phyloP scores from a whole-genome alignment of 306 rosid genomes.

The Castanea sativa region DNA sequence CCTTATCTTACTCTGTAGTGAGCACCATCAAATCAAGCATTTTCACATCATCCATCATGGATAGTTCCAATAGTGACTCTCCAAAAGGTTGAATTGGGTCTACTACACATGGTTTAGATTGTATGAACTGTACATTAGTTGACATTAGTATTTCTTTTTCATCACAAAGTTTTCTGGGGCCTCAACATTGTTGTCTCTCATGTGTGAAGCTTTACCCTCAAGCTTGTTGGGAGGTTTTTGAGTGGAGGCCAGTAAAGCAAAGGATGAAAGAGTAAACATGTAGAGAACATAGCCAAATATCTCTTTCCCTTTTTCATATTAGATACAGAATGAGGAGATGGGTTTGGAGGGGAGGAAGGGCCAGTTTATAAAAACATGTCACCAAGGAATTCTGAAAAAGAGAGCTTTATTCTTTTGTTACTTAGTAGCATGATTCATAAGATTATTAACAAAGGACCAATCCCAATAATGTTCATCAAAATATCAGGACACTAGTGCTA shows the following conservation, averaged over 20 bases:
- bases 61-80: no score
- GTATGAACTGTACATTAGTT: no score
- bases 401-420: background rate
- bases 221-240: no score
- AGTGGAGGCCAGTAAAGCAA: background rate
- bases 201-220: no score
- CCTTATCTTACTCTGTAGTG: no score
- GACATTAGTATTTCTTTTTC: no score
- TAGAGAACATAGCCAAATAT: background rate
- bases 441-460: background rate
- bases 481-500: background rate
- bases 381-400: background rate
- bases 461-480: background rate
- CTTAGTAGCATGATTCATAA: background rate
- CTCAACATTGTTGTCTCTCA: no score
- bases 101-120: no score
- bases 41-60: no score
- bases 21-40: no score
- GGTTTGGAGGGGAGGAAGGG: background rate
- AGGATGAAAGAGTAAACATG: background rate
- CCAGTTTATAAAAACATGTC: background rate
- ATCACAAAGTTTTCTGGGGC: no score
- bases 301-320: background rate
- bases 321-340: background rate
- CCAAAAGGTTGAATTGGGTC: no score